Base-by-base conservation (phyloP, 257 asterid genomes). In the Solanum piurae region DNA sequence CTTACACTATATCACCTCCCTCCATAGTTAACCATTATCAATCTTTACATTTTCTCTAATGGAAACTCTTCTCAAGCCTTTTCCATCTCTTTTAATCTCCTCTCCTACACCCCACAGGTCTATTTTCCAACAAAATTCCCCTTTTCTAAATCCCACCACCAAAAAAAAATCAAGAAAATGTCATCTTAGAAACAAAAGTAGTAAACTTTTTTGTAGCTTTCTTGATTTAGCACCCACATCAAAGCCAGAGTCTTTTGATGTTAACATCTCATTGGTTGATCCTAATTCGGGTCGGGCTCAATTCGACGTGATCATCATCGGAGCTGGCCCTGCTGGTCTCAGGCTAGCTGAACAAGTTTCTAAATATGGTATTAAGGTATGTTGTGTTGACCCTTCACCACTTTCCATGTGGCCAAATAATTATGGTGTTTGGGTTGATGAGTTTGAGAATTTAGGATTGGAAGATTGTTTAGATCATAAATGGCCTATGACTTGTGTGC, bases 271-370 rank as follows among this genome's bases (percentile, higher is more conserved):
- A 11, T 90, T 90, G 95, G 87, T 93, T 52, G 87, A 92, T 64
- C 95, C 93, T 58, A 12, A 44, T 44, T 84, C 94, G 4, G 94
- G 89, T 76, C 92, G 94, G 29, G 55, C 89, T 21, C 92, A 88
- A 40, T 97, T 95, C 84, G 98, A 97, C 86, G 94, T 95, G 90
- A 86, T 95, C 91, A 92, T 95, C 49, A 93, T 95, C 38, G 99
- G 99, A 8, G 93, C 98, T 74, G 99, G 99, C 34, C 99, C 99
- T 4, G 97, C 98, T 46, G 99, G 99, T 29, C 93, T 95, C 87
- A 91, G 98, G 42, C 91, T 95, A 12, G 95, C 98, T 11, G 98
- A 95, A 91, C 98, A 92, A 76, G 94, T 95, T 10, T 90, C 98
- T 29, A 40, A 91, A 3, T 90, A 87, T 86, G 98, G 98, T 86